Evolutionary conservation across 257 asterid species (phyloP).

Genomic region (Plantago elongata): DNA sequence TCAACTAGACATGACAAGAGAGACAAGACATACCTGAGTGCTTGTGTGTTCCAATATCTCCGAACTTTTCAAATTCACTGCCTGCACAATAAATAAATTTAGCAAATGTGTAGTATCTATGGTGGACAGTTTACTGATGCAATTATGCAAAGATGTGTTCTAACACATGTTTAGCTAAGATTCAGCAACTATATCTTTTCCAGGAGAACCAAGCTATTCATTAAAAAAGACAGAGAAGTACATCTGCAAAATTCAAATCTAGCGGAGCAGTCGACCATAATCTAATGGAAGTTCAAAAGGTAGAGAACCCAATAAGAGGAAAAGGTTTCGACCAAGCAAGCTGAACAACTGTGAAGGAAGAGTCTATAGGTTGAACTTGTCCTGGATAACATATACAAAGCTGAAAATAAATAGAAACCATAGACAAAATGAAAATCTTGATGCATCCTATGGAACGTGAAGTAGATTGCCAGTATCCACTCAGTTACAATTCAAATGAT

Average conservation of each 20-base stretch:
- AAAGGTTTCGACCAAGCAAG: neutral
- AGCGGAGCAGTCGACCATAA: too few species aligned
- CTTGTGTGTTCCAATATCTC: conserved; percentile 75
- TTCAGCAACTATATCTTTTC: too few species aligned
- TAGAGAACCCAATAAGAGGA: conserved; percentile 10
- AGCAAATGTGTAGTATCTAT: conserved; percentile 22
- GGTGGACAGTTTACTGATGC: conserved; percentile 3
- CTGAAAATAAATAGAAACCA: neutral
- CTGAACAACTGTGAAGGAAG: too few species aligned
- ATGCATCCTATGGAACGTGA: conserved; percentile 8
- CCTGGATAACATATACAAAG: neutral
- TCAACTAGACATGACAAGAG: conserved; percentile 2
- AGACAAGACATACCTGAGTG: conserved; percentile 47
- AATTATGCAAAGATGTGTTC: conserved; percentile 1
- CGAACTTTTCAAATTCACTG: conserved; percentile 86
- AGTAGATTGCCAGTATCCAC: conserved; percentile 8
- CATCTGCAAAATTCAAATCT: too few species aligned
- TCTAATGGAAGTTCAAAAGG: neutral
- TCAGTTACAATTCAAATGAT: neutral
- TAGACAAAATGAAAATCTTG: neutral
- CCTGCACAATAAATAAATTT: conserved; percentile 56
- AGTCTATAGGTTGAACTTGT: too few species aligned
- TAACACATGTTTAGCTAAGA: too few species aligned
- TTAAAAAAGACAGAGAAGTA: too few species aligned
- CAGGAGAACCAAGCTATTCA: too few species aligned